phyloP scores from a whole-genome alignment of 1,284 basidiomycete genomes.

The Cryptococcus wingfieldii region DNA sequence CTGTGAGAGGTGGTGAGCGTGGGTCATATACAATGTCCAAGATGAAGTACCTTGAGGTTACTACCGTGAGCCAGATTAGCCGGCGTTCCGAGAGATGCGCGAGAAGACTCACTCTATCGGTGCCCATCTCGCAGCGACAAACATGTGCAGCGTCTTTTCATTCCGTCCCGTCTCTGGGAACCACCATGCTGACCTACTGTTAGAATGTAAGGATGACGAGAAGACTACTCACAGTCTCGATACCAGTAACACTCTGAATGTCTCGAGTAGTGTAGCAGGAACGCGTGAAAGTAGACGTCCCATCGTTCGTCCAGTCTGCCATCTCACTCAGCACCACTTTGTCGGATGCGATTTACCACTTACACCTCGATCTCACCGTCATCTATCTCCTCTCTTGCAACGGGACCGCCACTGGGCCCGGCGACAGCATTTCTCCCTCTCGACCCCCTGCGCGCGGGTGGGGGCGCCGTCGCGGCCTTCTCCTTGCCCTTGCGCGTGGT shows the following conservation, averaged over 20 bases:
- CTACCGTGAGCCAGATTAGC: background rate
- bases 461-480: too few species aligned
- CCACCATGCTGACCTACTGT: conserved; percentile 25
- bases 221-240: conserved; percentile 16
- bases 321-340: background rate
- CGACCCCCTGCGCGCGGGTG: background rate
- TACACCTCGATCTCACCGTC: background rate
- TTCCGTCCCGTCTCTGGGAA: conserved; percentile 30
- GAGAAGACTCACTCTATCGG: conserved; percentile 20
- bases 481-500: too few species aligned
- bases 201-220: background rate
- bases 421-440: background rate
- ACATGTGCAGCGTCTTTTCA: conserved; percentile 25
- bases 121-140: conserved; percentile 20
- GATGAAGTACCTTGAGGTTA: background rate
- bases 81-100: background rate
- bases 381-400: background rate
- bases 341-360: background rate
- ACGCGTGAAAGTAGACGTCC: conserved; percentile 20
- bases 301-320: conserved; percentile 12
- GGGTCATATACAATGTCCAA: background rate
- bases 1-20: conserved; percentile 8
- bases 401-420: too few species aligned
- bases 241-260: conserved; percentile 28
- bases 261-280: conserved; percentile 22